phyloP scores from a whole-genome alignment of 1,284 basidiomycete species.

The Tetrapyrgos nigripes region DNA sequence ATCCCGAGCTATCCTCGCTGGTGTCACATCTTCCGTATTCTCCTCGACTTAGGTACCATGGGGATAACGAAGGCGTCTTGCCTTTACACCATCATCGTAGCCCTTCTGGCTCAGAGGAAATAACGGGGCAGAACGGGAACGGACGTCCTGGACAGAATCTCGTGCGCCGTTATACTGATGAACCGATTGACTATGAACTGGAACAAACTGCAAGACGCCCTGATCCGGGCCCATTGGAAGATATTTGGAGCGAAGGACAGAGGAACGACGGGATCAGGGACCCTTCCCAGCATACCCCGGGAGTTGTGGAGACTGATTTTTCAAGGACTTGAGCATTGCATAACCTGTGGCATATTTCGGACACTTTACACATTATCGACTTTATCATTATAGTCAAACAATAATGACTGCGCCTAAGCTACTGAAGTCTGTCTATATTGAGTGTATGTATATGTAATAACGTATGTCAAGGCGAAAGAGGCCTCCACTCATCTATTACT shows the following conservation, averaged over 20 bases:
- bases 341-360: too few relatives aligned
- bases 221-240: conserved; percentile 38
- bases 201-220: conserved; percentile 45
- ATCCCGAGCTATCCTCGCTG: conserved; percentile 64
- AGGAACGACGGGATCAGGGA: not conserved
- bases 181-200: conserved; percentile 31
- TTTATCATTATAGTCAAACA: too few relatives aligned
- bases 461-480: conserved; percentile 35
- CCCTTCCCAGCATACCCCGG: not conserved
- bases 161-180: conserved; percentile 19
- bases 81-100: conserved; percentile 42
- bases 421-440: not conserved
- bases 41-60: conserved; percentile 64
- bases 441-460: not conserved
- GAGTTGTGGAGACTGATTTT: too few relatives aligned
- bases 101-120: conserved; percentile 11
- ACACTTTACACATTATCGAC: too few relatives aligned
- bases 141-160: conserved; percentile 9
- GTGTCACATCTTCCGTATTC: conserved; percentile 78
- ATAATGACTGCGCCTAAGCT: too few relatives aligned
- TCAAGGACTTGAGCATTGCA: too few relatives aligned
- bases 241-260: conserved; percentile 42
- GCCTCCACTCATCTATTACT: conserved; percentile 39
- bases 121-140: not conserved
- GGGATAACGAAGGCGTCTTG: conserved; percentile 33